Base-by-base conservation (phyloP, 225 moss, liverwort and hornwort species). In the Sphagnum tenellum region DNA sequence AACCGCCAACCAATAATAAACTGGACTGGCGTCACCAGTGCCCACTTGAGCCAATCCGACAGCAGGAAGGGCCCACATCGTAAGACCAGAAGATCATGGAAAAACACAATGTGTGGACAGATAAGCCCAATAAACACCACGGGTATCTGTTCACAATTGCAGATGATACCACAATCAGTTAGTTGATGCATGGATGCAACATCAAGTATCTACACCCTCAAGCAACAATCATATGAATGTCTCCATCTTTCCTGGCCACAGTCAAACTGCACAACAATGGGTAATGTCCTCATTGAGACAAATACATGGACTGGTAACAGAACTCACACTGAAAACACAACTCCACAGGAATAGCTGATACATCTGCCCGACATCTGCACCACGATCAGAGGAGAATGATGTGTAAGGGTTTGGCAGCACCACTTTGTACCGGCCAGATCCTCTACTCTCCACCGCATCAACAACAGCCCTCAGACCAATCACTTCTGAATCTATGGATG, bases 1-100 rank as follows among this genome's bases (percentile, higher is more conserved):
- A 96, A 96, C 44, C 96, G 84, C 10, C 77, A 70, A 50, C 80
- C 96, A 7, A 92, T 11, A 5, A 74, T 60, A 48, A 96, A 92
- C 59, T 96, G 95, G 7, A 96, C 86, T 2, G 95, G 95, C 8
- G 96, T 92, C 45, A 90, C 92, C 9, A 96, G 88, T 57, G 82
- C 82, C 92, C 88, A 92, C 60, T 88, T 96, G 44, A 96, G 64
- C 89, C 92, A 92, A 60, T 96, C 96, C 4, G 76, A 82, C n/a
- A 91, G 62, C 48, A 76, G 47, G 63, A 91, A 89, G 3, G 87
- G 91, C 10, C 92, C 92, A 53, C 82, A 83, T 46, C 75, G 81
- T 59, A 78, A 44, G 49, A 81, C 67, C 2, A 89, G 80, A 45
- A 88, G 50, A n/a, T 60, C 67, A 53, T 68, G 81, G 61, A 84